Evolutionary conservation across 345 rosid species (phyloP).

Genomic region (Camelina neglecta): DNA sequence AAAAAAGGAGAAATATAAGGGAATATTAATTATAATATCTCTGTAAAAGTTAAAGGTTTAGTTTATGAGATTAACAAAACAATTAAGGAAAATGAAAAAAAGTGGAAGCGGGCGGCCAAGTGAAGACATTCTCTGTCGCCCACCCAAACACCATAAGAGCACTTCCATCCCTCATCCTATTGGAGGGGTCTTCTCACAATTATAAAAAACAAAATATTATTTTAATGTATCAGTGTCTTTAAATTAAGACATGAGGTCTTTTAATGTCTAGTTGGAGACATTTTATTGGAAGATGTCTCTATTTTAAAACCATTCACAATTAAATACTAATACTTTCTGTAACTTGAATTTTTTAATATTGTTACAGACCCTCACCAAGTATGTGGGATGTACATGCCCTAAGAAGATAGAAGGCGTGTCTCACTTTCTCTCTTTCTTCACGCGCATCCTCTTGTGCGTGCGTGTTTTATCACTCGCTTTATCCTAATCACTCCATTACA

Average conservation of each 20-base stretch:
- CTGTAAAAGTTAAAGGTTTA: background rate
- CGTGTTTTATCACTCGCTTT: slow-evolving; percentile 7
- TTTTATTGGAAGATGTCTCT: no score
- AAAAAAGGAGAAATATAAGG: background rate
- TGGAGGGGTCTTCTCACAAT: no score
- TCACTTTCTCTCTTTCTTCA: slow-evolving; percentile 32
- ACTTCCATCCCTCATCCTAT: no score
- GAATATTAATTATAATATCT: background rate
- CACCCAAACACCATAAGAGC: slow-evolving; percentile 36
- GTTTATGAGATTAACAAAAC: background rate
- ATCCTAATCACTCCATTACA: slow-evolving; percentile 4
- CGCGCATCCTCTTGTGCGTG: slow-evolving; percentile 11
- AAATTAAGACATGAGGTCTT: no score
- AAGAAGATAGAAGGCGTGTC: slow-evolving; percentile 39
- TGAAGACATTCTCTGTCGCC: slow-evolving; percentile 46
- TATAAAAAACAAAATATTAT: no score
- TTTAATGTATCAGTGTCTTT: no score
- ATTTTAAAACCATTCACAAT: no score
- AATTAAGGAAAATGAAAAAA: slow-evolving; percentile 6
- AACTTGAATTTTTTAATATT: no score
- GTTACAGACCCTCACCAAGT: no score
- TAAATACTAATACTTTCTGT: no score
- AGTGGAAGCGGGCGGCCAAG: slow-evolving; percentile 45
- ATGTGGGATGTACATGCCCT: no score
- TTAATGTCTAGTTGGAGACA: no score